phyloP scores from a whole-genome alignment of 305 asterid species.

The Fraxinus baroniana region DNA sequence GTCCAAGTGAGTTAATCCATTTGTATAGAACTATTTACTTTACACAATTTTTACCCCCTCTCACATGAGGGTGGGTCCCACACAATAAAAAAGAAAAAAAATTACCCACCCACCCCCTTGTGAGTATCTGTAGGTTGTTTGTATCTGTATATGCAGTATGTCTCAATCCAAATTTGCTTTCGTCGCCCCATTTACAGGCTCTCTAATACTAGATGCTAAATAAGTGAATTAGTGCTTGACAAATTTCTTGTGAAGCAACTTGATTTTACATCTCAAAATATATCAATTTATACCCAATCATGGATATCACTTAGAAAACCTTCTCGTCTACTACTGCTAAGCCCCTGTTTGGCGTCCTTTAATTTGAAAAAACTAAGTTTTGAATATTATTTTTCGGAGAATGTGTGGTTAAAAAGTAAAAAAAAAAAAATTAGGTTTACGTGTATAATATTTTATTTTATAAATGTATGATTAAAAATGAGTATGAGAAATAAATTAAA shows the following conservation, averaged over 20 bases:
- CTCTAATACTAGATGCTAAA: not conserved
- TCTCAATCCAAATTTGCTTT: not conserved
- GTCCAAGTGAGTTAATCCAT: not conserved
- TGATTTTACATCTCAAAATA: not conserved
- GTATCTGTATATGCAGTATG: no score
- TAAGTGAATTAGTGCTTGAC: not conserved
- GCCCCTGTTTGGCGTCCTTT: not conserved
- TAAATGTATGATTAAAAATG: not conserved
- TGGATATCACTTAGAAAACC: not conserved
- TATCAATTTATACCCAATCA: not conserved
- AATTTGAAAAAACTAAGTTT: not conserved
- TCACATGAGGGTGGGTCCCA: no score
- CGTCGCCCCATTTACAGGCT: not conserved
- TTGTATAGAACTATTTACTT: no score
- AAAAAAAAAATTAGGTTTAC: no score
- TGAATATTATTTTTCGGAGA: not conserved
- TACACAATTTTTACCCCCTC: no score
- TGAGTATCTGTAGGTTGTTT: no score
- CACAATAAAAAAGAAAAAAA: no score
- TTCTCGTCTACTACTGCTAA: not conserved
- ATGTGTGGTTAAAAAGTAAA: not conserved
- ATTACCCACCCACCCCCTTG: no score
- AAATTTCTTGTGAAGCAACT: not conserved
- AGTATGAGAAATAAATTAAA: no score
- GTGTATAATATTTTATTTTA: no score